Base-by-base conservation (phyloP, 148 eudicot genomes). In the Fagopyrum esculentum region DNA sequence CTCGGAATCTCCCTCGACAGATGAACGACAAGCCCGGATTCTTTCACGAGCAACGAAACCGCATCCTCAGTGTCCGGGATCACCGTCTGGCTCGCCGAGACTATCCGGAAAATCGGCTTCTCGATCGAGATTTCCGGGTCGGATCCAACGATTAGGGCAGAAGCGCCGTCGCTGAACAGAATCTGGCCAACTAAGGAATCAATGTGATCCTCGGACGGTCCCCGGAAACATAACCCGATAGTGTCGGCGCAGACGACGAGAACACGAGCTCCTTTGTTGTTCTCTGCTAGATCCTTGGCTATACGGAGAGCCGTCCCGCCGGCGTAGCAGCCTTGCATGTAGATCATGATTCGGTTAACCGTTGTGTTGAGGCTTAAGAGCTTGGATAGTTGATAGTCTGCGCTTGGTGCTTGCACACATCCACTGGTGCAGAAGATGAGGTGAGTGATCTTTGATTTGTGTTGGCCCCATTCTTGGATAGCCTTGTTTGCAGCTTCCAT, bases 331-430 rank as follows among this genome's bases (percentile, higher is more conserved):
- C 86, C 86, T 10, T 81, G 84, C 16, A 81, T 83, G 80, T 84
- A 81, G 48, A 84, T 76, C 86, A 84, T 84, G 82, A 74, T 73
- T 5, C 86, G 80, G 40, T 77, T 77, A 16, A 84, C 86, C 0
- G 84, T 81, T 7, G 86, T 84, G 17, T 77, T 74, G 17, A 84
- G 84, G 9, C 82, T 82, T 0, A 84, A 79, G 78, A 84, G 84
- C 75, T 84, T 84, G 30, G 84, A 75, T 69, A 84, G 84, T 75
- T 84, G 86, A 78, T 81, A 84, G 56, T 84, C 86, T 9, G 86
- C 86, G 40, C 86, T 82, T 1, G 86, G 86, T 82, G 81, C 81
- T 78, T 81, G 83, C 4, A 84, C 79, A 4, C 86, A 80, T 0
- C 82, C 79, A n/a, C 82, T 81, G 19, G 84, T 84, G 79, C 86